Evolutionary conservation across 129 eudicot species (phyloP).

Genomic region (Sambucus nigra): DNA sequence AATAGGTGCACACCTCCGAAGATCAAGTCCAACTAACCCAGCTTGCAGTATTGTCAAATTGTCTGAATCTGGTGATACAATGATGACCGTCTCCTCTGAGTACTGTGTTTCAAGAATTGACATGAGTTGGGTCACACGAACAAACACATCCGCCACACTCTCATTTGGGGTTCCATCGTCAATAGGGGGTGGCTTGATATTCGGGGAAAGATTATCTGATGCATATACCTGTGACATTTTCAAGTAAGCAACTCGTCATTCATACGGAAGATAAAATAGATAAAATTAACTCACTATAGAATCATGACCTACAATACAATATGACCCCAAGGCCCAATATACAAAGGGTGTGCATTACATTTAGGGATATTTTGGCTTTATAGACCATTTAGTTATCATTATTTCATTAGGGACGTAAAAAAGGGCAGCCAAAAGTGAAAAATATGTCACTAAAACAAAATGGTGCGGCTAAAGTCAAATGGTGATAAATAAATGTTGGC

Average conservation of each 20-base stretch:
- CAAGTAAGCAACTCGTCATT: background rate
- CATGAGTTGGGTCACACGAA: slow-evolving; percentile 95
- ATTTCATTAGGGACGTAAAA: too few relatives aligned
- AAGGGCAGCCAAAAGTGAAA: too few relatives aligned
- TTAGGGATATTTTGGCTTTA: too few relatives aligned
- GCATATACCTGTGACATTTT: slow-evolving; percentile 48
- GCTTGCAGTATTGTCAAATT: slow-evolving; percentile 84
- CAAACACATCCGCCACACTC: slow-evolving; percentile 93
- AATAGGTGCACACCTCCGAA: slow-evolving; percentile 66
- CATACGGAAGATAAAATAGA: background rate
- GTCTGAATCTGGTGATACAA: slow-evolving; percentile 96
- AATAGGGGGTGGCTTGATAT: slow-evolving; percentile 83
- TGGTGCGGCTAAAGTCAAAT: too few relatives aligned
- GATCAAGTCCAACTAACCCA: slow-evolving; percentile 85
- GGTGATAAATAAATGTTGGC: too few relatives aligned
- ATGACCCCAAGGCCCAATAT: background rate
- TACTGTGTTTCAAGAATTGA: slow-evolving; percentile 95
- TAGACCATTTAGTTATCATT: too few relatives aligned
- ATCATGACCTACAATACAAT: background rate
- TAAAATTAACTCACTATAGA: too few relatives aligned
- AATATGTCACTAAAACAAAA: too few relatives aligned
- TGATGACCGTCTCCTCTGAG: slow-evolving; percentile 76
- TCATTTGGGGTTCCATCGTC: slow-evolving; percentile 93
- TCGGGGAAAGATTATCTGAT: slow-evolving; percentile 61
- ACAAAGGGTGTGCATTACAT: too few relatives aligned